Evolutionary conservation across 176 grass and related monocot species (phyloP).

Genomic region (Lolium multiflorum): DNA sequence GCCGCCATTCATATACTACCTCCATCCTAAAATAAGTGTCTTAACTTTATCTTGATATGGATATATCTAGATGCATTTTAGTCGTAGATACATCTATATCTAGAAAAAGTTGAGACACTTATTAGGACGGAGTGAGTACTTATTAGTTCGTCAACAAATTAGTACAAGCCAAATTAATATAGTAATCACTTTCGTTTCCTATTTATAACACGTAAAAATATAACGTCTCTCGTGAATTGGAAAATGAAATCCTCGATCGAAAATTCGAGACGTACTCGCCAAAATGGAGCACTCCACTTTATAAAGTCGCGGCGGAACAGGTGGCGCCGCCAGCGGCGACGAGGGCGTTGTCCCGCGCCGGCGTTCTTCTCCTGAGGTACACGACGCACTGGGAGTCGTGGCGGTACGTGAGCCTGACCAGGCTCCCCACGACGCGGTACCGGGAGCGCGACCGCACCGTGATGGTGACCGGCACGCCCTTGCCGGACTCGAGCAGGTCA

Average conservation of each 20-base stretch:
- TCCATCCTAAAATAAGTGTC: too few species aligned
- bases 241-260: not conserved
- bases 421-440: conserved; percentile 65
- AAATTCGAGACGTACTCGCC: not conserved
- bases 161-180: not conserved
- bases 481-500: conserved; percentile 69
- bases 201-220: not conserved
- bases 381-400: conserved; percentile 65
- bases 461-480: conserved; percentile 64
- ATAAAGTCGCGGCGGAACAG: conserved; percentile 37
- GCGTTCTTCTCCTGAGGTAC: conserved; percentile 50
- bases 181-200: not conserved
- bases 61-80: too few species aligned
- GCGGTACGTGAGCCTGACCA: conserved; percentile 62
- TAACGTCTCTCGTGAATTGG: not conserved
- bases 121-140: too few species aligned
- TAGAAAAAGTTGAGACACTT: too few species aligned
- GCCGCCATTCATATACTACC: too few species aligned
- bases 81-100: too few species aligned
- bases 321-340: conserved; percentile 42
- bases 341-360: conserved; percentile 30
- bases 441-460: conserved; percentile 48
- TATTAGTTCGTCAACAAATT: not conserved
- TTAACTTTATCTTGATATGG: too few species aligned
- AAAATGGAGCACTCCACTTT: not conserved